Evolutionary conservation across 306 rosid species (phyloP).

Genomic region (Quercus parvula): DNA sequence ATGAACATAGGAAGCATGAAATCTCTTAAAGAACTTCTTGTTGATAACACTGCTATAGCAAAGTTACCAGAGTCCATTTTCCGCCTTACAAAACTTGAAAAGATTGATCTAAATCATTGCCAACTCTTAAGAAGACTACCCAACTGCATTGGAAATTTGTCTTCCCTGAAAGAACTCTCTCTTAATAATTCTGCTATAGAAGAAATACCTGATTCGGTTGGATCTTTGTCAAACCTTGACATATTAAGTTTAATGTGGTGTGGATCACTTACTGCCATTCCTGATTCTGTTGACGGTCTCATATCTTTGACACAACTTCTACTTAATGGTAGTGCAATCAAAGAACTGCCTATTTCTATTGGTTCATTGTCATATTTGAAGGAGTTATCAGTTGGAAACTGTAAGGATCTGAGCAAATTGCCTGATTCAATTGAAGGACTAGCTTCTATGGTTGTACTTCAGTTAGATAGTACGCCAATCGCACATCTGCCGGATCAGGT

Average conservation of each 20-base stretch:
- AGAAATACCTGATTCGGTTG: slow-evolving; percentile 48
- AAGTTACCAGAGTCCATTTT: slow-evolving; percentile 49
- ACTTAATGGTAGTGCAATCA: slow-evolving; percentile 20
- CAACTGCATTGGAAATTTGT: slow-evolving; percentile 38
- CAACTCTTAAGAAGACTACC: slow-evolving; percentile 36
- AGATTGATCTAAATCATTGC: slow-evolving; percentile 40
- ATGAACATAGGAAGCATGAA: slow-evolving; percentile 34
- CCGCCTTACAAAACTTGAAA: slow-evolving; percentile 41
- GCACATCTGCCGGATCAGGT: slow-evolving; percentile 49
- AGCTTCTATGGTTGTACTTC: slow-evolving; percentile 38
- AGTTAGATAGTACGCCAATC: slow-evolving; percentile 44
- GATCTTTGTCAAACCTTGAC: slow-evolving; percentile 50
- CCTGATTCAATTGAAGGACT: slow-evolving; percentile 40
- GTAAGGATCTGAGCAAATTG: slow-evolving; percentile 28
- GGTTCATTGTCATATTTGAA: slow-evolving; percentile 45
- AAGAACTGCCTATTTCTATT: slow-evolving; percentile 47
- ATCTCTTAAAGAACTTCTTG: slow-evolving; percentile 42
- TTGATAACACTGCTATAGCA: slow-evolving; percentile 34
- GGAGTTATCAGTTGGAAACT: slow-evolving; percentile 28
- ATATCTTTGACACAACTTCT: slow-evolving; percentile 25
- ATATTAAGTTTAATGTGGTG: slow-evolving; percentile 42
- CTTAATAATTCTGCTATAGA: slow-evolving; percentile 38
- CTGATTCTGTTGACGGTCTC: slow-evolving; percentile 43
- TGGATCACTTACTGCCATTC: slow-evolving; percentile 40
- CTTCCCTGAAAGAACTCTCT: slow-evolving; percentile 47